Percentiles rank a stretch among this genome's conserved stretches.
phyloP scores from a whole-genome alignment of 257 asterid genomes.

The Solanum medicagineum region DNA sequence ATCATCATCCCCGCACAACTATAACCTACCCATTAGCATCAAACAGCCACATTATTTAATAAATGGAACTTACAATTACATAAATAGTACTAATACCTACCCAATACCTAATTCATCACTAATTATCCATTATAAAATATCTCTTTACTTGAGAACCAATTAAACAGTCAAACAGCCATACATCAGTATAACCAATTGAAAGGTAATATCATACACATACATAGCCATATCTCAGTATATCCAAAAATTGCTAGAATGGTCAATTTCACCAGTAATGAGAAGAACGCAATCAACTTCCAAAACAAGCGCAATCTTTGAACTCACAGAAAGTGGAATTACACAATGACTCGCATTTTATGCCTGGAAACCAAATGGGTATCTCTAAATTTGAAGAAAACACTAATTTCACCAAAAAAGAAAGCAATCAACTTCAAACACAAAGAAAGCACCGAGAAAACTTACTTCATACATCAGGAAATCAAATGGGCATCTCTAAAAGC shows the following conservation, averaged over 20 bases:
- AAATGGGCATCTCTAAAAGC: not conserved
- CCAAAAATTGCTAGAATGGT: not conserved
- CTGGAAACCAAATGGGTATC: not conserved
- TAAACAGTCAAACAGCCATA: not conserved
- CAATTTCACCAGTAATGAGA: not conserved
- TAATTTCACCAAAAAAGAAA: not conserved
- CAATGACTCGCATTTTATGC: not conserved
- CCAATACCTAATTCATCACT: not conserved
- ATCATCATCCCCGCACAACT: not conserved
- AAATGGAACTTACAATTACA: not conserved
- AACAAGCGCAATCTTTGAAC: not conserved
- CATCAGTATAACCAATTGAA: not conserved
- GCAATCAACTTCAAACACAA: not conserved
- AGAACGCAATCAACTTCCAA: not conserved
- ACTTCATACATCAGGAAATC: not conserved
- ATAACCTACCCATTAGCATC: not conserved
- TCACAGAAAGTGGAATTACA: not conserved
- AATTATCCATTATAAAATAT: not conserved
- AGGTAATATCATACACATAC: not conserved
- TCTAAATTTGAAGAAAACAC: not conserved
- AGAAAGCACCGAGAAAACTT: not conserved
- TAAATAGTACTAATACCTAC: not conserved
- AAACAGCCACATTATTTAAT: not conserved
- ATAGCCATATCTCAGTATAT: not conserved
- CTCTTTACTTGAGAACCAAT: not conserved